Percentiles rank a stretch among this genome's conserved stretches.
Evolutionary conservation across 768 basidiomycete species (phyloP).

Genomic region (Pleurotus sapidus): DNA sequence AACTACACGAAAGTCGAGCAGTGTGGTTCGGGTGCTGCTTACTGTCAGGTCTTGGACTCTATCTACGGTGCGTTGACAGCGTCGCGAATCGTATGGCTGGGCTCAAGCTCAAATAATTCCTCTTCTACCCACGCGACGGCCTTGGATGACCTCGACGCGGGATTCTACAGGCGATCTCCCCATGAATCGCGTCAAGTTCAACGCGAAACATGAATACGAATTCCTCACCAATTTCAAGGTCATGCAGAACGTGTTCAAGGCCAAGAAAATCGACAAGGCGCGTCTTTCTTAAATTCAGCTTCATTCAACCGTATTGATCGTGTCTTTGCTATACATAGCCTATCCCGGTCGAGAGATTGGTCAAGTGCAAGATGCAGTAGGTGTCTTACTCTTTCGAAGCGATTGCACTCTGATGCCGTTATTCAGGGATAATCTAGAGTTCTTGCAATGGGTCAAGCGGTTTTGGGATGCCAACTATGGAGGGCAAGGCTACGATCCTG

Average conservation of each 20-base stretch:
- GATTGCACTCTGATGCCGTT: constrained; percentile 4
- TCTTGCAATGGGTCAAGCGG: constrained; percentile 94
- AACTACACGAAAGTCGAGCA: constrained; percentile 93
- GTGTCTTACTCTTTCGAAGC: constrained; percentile 26
- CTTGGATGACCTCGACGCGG: not conserved
- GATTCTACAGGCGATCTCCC: constrained; percentile 73
- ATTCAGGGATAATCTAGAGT: constrained; percentile 92
- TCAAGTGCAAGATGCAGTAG: constrained; percentile 99
- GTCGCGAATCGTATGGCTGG: constrained; percentile 9
- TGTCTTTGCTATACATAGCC: constrained; percentile 48
- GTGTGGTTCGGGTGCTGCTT: constrained; percentile 87
- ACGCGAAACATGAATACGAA: constrained; percentile 95
- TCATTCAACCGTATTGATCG: too few relatives aligned
- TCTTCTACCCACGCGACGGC: too few relatives aligned
- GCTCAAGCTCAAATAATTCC: too few relatives aligned
- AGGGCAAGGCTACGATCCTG: constrained; percentile 85
- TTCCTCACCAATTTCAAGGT: constrained; percentile 95
- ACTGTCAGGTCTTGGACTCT: constrained; percentile 94
- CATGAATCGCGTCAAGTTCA: constrained; percentile 92
- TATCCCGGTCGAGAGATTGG: constrained; percentile 90
- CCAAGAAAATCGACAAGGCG: constrained; percentile 93
- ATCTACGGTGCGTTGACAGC: constrained; percentile 68
- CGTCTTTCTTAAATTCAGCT: constrained; percentile 13
- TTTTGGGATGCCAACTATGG: constrained; percentile 94
- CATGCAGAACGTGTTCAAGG: constrained; percentile 89